Percentiles rank a stretch among this genome's conserved stretches.
Conservation (phyloP, 2,329 filamentous ascomycete species). For the Cladophialophora chaetospira region DNA sequence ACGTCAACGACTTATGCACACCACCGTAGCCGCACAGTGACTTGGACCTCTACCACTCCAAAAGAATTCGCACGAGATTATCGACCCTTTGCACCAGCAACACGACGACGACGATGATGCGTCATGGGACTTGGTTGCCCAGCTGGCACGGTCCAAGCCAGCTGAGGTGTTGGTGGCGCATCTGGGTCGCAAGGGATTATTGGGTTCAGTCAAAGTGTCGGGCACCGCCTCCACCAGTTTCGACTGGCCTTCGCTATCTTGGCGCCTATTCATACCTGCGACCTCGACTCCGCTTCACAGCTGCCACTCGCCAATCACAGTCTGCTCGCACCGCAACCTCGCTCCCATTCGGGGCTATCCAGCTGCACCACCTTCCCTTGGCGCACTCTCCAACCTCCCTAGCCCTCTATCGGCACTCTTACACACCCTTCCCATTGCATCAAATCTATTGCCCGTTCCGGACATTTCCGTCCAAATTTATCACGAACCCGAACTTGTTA, state of each 20-base stretch:
- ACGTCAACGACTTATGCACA: conserved; percentile 1
- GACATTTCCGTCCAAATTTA: conserved; percentile 9
- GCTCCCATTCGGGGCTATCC: conserved; percentile 12
- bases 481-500: conserved; percentile 3
- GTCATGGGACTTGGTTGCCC: background rate
- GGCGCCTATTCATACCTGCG: conserved; percentile 11
- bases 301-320: conserved; percentile 4
- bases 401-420: background rate
- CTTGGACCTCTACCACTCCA: no score
- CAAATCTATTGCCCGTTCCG: conserved; percentile 19
- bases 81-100: no score
- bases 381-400: conserved; percentile 5
- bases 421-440: conserved; percentile 4
- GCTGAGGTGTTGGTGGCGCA: background rate
- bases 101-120: background rate
- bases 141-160: background rate
- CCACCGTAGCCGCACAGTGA: background rate
- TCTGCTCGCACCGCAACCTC: background rate
- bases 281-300: conserved; percentile 2
- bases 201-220: background rate
- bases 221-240: conserved; percentile 6
- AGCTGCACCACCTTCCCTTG: conserved; percentile 1
- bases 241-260: conserved; percentile 3
- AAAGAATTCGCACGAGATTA: no score
- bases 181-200: background rate